Percentiles rank a stretch among this genome's conserved stretches.
These are phyloP conservation scores for Monilinia fructicola DNA, from an alignment of 2,329 filamentous ascomycete species.

Conservation along the genomic window DNA sequence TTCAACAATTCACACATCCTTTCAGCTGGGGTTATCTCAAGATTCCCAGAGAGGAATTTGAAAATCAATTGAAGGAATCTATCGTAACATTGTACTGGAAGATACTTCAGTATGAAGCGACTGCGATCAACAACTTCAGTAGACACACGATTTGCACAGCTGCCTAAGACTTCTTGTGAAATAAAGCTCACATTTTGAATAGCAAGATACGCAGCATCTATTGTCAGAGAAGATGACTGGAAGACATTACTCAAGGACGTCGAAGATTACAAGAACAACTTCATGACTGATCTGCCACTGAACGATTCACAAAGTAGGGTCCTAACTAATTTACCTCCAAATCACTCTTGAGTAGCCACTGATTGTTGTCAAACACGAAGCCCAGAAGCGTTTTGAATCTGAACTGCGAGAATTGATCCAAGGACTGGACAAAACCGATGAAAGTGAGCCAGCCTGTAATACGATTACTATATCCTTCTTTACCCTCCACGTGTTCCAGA, in stretches of 20 bases:
- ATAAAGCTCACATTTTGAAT: not conserved
- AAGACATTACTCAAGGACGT: not conserved
- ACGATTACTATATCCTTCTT: not conserved
- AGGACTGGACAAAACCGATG: not conserved
- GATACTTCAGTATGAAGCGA: slow-evolving; percentile 4
- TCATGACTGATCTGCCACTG: not conserved
- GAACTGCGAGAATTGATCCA: not conserved
- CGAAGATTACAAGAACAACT: not conserved
- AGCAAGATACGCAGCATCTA: slow-evolving; percentile 1
- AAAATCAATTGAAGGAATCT: slow-evolving; percentile 1
- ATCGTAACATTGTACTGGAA: slow-evolving; percentile 7
- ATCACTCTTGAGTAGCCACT: not conserved
- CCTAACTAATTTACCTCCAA: too few species aligned
- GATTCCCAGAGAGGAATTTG: not conserved
- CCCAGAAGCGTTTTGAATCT: not conserved
- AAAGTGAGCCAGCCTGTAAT: not conserved
- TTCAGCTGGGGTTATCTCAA: not conserved
- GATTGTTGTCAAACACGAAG: not conserved
- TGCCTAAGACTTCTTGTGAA: not conserved
- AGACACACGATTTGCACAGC: not conserved
- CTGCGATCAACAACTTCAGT: not conserved
- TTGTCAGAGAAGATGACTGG: slow-evolving; percentile 2
- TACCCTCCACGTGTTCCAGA: not conserved
- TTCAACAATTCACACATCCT: not conserved
- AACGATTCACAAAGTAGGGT: slow-evolving; percentile 1